Base-by-base conservation (phyloP, 164 flowering plant species). In the Buxus sempervirens region DNA sequence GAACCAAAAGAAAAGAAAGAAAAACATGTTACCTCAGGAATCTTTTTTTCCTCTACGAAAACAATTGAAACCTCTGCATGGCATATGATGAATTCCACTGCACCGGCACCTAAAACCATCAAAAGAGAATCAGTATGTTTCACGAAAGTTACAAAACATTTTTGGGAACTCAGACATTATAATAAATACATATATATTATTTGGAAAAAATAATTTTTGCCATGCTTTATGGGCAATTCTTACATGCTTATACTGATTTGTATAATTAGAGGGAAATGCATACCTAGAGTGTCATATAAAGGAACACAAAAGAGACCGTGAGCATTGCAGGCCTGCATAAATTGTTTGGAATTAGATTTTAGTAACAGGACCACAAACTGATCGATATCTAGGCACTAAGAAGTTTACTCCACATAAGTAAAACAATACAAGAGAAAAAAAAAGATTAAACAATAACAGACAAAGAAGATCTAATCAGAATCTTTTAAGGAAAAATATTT, bases 241-340 rank as follows among this genome's bases (percentile, higher is more conserved):
- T 5, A 5, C 45, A 63, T 59, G 49, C 27, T 28, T 36, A 49
- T 27, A 21, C 25, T 19, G 48, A 73, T 68, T 24, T 2, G 25
- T 8, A 14, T 12, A 14, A 66, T 32, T 14, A 13, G 28, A 23
- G 51, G 18, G 53, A 68, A 27, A 63, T 60, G 63, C 85, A 54
- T 92, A 93, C 99, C 99, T 36, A 96, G 83, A 15, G 96, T 86
- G 71, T 96, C 99, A 77, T 96, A 96, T 48, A 96, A 73, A 72
- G 99, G 99, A 75, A 96, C 97, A 74, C 98, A 96, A 71, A 81
- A 82, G 64, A 93, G 78, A 49, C 96, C 99, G 73, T 91, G 98
- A 73, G 98, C 98, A 83, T 96, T 96, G 79, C 99, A 96, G 18
- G 98, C 99, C 97, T 96, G 98, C 79, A 82, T 42, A 66, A 63